Evolutionary conservation across 2,329 filamentous ascomycete genomes (phyloP).

Genomic region (Colletotrichum neosansevieriae): DNA sequence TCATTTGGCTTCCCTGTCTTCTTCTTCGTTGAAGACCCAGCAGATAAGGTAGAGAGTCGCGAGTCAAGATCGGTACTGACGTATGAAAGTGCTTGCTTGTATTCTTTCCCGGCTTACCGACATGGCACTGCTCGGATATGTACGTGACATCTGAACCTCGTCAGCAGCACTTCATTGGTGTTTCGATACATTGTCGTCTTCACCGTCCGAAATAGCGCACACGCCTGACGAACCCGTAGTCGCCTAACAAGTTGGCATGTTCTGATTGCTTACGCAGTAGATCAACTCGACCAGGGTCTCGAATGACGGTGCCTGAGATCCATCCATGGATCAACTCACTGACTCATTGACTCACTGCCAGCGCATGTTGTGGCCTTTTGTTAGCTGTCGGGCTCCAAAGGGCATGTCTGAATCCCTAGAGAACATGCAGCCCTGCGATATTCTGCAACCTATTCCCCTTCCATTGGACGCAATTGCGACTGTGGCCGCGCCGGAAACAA

Average conservation of each 20-base stretch:
- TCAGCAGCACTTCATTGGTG: constrained; percentile 30
- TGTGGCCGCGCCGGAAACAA: constrained; percentile 25
- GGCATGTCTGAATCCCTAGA: constrained; percentile 24
- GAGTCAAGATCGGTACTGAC: constrained; percentile 6
- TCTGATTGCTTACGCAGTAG: constrained; percentile 11
- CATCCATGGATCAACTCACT: constrained; percentile 30
- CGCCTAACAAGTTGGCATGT: constrained; percentile 12
- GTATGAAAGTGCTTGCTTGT: background rate
- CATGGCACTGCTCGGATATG: constrained; percentile 33
- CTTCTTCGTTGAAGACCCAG: constrained; percentile 3
- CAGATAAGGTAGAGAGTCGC: constrained; percentile 10
- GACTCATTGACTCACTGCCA: constrained; percentile 41
- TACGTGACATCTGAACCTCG: constrained; percentile 34
- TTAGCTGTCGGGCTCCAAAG: constrained; percentile 24
- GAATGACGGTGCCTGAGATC: constrained; percentile 35
- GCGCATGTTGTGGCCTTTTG: constrained; percentile 33
- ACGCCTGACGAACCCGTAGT: constrained; percentile 16
- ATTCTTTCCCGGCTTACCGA: constrained; percentile 30
- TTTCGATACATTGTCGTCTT: background rate
- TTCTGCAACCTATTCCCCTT: constrained; percentile 1
- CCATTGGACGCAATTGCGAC: constrained; percentile 25
- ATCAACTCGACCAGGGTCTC: constrained; percentile 13
- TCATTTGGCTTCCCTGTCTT: constrained; percentile 5
- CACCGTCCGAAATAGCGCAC: background rate
- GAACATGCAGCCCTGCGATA: constrained; percentile 32